Evolutionary conservation across 2,329 filamentous ascomycete species (phyloP).

Genomic region (Talaromyces sp.): DNA sequence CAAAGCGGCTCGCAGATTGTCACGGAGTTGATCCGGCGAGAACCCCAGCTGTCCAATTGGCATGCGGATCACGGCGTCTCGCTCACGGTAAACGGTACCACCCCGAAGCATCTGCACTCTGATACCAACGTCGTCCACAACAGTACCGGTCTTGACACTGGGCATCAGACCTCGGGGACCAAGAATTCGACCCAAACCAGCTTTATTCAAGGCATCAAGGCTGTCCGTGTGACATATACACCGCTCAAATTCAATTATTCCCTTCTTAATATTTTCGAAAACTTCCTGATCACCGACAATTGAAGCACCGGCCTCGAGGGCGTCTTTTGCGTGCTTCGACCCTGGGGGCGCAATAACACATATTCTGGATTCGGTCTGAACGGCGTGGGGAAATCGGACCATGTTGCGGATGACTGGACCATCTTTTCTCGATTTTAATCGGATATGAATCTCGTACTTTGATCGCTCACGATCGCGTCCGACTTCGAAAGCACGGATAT

Average conservation of each 20-base stretch:
- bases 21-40: constrained; percentile 76
- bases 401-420: constrained; percentile 83
- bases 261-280: constrained; percentile 71
- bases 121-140: constrained; percentile 72
- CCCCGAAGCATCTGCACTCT: constrained; percentile 77
- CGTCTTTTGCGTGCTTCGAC: constrained; percentile 67
- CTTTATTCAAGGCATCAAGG: constrained; percentile 72
- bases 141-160: constrained; percentile 77
- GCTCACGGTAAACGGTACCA: constrained; percentile 80
- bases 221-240: constrained; percentile 80
- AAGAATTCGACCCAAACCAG: constrained; percentile 71
- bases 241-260: constrained; percentile 79
- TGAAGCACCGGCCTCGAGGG: constrained; percentile 70
- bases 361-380: constrained; percentile 82
- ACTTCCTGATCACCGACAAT: constrained; percentile 81
- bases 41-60: constrained; percentile 88
- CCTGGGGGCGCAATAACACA: constrained; percentile 86
- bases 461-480: constrained; percentile 65
- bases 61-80: constrained; percentile 75
- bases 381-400: constrained; percentile 79
- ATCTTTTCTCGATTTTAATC: constrained; percentile 76
- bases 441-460: constrained; percentile 88
- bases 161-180: constrained; percentile 93
- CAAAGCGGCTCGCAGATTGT: constrained; percentile 76
- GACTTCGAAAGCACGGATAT: constrained; percentile 88